A percentile compares a stretch with the other conserved stretches of the same genome.
Evolutionary conservation across 2,329 filamentous ascomycete species (phyloP).

Genomic region (Curvularia hawaiiensis): DNA sequence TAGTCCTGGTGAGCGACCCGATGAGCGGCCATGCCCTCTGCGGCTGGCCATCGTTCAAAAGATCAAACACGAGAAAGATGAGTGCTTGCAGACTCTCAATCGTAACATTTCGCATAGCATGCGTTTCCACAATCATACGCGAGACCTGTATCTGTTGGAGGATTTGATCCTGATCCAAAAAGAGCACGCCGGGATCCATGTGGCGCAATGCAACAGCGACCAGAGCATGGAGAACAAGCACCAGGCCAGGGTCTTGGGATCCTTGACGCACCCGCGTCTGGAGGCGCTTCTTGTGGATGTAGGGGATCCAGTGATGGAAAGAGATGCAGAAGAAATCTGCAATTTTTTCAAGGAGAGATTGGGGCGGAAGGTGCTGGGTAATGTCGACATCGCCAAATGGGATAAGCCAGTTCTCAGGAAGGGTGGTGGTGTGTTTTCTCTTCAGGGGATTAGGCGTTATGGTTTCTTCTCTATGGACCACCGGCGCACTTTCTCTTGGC

Average conservation of each 20-base stretch:
- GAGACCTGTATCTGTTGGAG: constrained; percentile 32
- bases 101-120: constrained; percentile 33
- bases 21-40: constrained; percentile 41
- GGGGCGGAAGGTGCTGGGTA: constrained; percentile 34
- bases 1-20: constrained; percentile 41
- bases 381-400: constrained; percentile 30
- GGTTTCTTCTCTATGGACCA: constrained; percentile 1
- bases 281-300: constrained; percentile 39
- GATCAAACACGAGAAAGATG: constrained; percentile 42
- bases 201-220: constrained; percentile 38
- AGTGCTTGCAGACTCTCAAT: constrained; percentile 39
- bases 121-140: constrained; percentile 38
- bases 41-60: constrained; percentile 39
- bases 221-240: constrained; percentile 38
- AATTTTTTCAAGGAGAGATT: constrained; percentile 33
- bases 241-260: constrained; percentile 19
- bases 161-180: constrained; percentile 37
- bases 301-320: constrained; percentile 46
- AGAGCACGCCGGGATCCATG: constrained; percentile 28
- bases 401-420: constrained; percentile 23
- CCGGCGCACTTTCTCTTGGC: background rate
- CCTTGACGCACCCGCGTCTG: constrained; percentile 29
- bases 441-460: constrained; percentile 26
- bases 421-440: constrained; percentile 29
- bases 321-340: constrained; percentile 40